phyloP scores from a whole-genome alignment of 495 filamentous ascomycete species.

The Penicillium flavigenum region DNA sequence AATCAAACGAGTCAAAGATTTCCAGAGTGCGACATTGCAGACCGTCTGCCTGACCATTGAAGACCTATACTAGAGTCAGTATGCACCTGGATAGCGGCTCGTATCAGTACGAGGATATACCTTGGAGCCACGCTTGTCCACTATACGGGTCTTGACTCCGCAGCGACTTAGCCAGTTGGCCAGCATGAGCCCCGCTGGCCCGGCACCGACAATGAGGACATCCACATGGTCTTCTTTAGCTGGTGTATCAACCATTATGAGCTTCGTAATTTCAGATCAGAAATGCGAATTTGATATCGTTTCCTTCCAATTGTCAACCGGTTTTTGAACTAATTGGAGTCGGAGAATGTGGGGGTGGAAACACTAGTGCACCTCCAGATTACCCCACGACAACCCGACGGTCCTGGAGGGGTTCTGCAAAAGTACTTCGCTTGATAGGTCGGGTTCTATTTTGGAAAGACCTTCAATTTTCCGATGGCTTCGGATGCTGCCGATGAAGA shows the following conservation, averaged over 20 bases:
- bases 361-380: background rate
- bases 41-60: constrained; percentile 61
- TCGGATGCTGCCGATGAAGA: background rate
- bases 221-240: constrained; percentile 20
- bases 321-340: background rate
- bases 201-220: constrained; percentile 60
- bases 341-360: constrained; percentile 1
- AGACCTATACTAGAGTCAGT: constrained; percentile 22
- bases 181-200: constrained; percentile 62
- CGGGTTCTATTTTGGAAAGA: background rate
- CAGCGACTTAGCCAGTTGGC: constrained; percentile 59
- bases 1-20: constrained; percentile 63
- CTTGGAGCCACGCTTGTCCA: constrained; percentile 59
- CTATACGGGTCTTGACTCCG: constrained; percentile 54
- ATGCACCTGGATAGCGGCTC: background rate
- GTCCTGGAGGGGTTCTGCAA: background rate
- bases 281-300: background rate
- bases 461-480: background rate
- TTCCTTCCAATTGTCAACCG: too few relatives aligned
- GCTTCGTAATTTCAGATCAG: background rate
- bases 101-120: constrained; percentile 24
- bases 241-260: constrained; percentile 12
- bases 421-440: background rate
- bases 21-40: constrained; percentile 58
- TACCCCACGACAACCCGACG: background rate